Evolutionary conservation across 2,329 filamentous ascomycete genomes (phyloP).

Genomic region (Beauveria varroae): DNA sequence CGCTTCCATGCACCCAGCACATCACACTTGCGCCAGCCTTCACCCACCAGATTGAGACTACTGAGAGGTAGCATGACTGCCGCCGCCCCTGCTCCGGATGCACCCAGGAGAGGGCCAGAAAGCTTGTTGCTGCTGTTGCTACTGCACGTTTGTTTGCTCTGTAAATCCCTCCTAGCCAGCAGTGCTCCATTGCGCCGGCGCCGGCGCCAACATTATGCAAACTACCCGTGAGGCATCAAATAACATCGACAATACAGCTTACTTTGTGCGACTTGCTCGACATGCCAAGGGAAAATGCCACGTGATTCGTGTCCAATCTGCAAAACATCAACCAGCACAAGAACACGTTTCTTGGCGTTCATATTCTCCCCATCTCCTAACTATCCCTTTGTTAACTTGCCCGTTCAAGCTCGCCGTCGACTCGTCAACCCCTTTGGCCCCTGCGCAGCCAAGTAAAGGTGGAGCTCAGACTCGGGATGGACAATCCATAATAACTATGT

Average conservation of each 20-base stretch:
- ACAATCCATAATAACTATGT: too few relatives aligned
- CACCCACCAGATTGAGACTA: background rate
- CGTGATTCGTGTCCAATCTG: background rate
- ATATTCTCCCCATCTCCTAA: background rate
- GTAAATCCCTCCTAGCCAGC: background rate
- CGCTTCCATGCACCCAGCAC: background rate
- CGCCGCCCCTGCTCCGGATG: background rate
- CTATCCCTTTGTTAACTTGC: background rate
- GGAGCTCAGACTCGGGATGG: background rate
- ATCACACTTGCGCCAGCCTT: background rate
- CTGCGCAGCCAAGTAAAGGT: constrained; percentile 2
- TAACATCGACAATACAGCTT: too few relatives aligned
- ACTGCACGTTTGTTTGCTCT: background rate
- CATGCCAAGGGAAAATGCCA: background rate
- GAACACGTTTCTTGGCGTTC: background rate
- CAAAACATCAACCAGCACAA: background rate
- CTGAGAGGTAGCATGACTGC: background rate
- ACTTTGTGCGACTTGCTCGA: background rate
- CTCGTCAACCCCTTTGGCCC: background rate
- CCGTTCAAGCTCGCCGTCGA: background rate
- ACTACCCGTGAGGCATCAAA: background rate
- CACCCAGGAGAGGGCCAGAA: background rate
- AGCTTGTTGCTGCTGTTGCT: constrained; percentile 1
- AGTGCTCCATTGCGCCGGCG: background rate
- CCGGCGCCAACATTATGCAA: background rate